Conservation (phyloP, 2,329 filamentous ascomycete genomes). For the Sphaerulina populicola region DNA sequence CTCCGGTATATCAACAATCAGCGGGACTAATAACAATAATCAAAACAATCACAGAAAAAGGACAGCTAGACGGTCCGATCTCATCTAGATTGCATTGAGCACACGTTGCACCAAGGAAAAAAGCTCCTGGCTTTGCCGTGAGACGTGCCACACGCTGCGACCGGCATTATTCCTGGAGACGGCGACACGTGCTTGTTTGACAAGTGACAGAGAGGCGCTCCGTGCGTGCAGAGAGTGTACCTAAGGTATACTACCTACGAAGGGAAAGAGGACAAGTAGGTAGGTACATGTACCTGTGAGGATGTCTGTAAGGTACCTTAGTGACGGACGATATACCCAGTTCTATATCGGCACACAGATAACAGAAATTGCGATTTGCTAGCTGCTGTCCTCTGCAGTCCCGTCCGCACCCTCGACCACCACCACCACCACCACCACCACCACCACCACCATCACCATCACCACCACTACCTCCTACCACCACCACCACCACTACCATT, state of each 20-base stretch:
- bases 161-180: not conserved
- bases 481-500: no score
- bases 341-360: not conserved
- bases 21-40: not conserved
- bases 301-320: no score
- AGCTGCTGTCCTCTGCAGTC: not conserved
- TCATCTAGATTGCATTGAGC: not conserved
- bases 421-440: no score
- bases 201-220: not conserved
- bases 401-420: no score
- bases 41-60: not conserved
- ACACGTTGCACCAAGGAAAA: not conserved
- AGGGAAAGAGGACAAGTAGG: no score
- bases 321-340: no score
- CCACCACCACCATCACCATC: no score
- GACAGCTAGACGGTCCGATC: not conserved
- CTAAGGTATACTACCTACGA: no score
- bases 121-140: not conserved
- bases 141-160: not conserved
- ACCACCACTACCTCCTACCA: no score
- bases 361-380: not conserved
- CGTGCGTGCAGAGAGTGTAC: not conserved
- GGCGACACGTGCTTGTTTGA: not conserved
- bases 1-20: not conserved
- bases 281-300: no score